Evolutionary conservation across 371 early-diverging fungal species (phyloP), one percentile per base, ranked within the genome.

Genomic region (Mortierella sp.): DNA sequence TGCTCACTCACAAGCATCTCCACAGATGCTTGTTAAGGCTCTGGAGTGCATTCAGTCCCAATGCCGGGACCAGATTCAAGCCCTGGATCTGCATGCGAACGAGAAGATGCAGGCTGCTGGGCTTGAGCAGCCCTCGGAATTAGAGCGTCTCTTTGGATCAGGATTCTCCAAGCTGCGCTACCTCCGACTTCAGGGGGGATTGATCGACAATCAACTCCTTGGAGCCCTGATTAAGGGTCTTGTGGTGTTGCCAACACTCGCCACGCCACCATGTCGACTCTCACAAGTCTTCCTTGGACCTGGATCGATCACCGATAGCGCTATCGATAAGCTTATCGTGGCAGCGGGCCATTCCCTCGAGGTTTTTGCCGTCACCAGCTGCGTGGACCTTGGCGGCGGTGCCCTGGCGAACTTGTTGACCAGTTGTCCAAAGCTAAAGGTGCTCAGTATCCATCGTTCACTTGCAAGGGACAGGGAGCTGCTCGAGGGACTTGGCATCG

Each of bases 61-160:
- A 5, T 74, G 69, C 31, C 61, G n/a, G 2, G 55, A 58, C n/a
- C 76, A 74, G 43, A 65, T 74, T 21, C 62, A 58, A 13, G 69
- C 69, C 7, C 28, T 74, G 54, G 76, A 74, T 50, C 24, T 74
- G 50, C 70, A 74, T 16, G 76, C 70, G 3, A 74, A 69, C 52
- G 76, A 74, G 27, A 74, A 69, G 55, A 69, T 74, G 76, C 63
- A 58, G 30, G 68, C 50, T 19, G 56, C 66, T n/a, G 76, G 76
- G 23, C 50, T 74, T 3, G 66, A 58, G 23, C 46, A 53, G 9
- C 16, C 63, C 0, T 50, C 43, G 13, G 70, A 65, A 24, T 27
- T 74, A 8, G 59, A 54, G 46, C 69, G 70, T 41, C 66, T 65
- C 19, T 69, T 74, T 31, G 62, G 76, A 2, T 48, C 61, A 3